phyloP scores from a whole-genome alignment of 306 rosid genomes.

The Morella rubra region DNA sequence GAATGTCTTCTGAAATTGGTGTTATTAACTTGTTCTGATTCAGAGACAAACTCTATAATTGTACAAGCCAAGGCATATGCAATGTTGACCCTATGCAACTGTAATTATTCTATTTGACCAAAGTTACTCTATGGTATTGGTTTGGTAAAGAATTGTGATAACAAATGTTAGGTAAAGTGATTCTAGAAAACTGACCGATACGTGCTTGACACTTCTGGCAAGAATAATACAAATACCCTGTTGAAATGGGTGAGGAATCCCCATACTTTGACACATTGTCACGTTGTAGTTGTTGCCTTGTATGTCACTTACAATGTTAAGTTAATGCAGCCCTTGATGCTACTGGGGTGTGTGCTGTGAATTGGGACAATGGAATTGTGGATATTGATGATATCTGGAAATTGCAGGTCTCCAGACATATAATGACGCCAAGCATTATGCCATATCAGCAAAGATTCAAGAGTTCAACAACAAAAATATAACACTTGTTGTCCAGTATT shows the following conservation, averaged over 20 bases:
- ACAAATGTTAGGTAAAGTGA: not conserved
- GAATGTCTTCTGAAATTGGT: not conserved
- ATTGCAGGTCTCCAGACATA: conserved; percentile 86
- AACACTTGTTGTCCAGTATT: conserved; percentile 86
- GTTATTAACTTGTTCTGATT: not conserved
- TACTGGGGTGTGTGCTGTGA: not conserved
- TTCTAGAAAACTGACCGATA: not conserved
- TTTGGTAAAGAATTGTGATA: not conserved
- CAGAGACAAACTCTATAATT: not conserved
- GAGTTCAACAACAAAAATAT: conserved; percentile 74
- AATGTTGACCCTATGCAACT: not conserved
- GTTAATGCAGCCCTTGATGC: not conserved
- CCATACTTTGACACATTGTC: not conserved
- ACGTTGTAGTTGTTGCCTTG: not conserved
- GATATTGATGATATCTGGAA: conserved; percentile 3
- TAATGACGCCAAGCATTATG: conserved; percentile 87
- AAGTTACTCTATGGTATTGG: not conserved
- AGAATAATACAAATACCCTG: not conserved
- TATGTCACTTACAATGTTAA: not conserved
- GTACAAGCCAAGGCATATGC: not conserved
- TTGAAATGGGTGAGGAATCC: not conserved
- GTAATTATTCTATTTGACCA: not conserved
- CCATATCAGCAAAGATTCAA: conserved; percentile 79
- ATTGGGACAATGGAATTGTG: not conserved
- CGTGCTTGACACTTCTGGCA: not conserved